Evolutionary conservation across 768 basidiomycete species (phyloP), one percentile per base, ranked within the genome.

Genomic region (Naganishia kalamii): DNA sequence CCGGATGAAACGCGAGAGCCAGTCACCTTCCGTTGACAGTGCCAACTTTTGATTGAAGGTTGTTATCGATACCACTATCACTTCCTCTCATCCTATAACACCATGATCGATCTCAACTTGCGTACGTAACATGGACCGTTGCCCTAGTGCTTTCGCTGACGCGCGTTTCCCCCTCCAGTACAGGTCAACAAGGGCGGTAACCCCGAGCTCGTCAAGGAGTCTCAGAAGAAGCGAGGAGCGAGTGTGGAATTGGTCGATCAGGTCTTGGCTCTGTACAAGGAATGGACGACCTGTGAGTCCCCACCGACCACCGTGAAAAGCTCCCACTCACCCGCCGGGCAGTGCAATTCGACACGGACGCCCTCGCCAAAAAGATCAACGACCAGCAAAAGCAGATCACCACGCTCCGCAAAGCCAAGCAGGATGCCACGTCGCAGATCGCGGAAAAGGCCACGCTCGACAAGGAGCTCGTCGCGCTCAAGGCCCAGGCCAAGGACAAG

Each of bases 371-470:
- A 77, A 84, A 90, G 70, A 85, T 90, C 43, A 98, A 99, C 72
- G 85, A 84, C 15, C 82, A 93, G 12, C 93, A 99, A 81, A 99
- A 98, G 78, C 85, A 97, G 78, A 97, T 99, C 73, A 86, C 86
- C 12, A 82, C 84, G 1, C 96, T 92, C 85, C 96, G 91, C 80
- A 98, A 94, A 86, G 91, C 89, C 17, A 98, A 97, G 78, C 85
- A 97, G 79, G 81, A 86, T 63, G 92, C 93, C 19, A 87, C 90
- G 67, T 92, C 92, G 48, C 84, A 96, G 17, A 85, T 98, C 2
- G 85, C 84, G 1, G 79, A 85, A 74, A 98, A 98, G 81, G 88
- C 86, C 66, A 83, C 82, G n/a, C 80, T 97, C 37, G 94, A 98
- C 77, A 84, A 85, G 8, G 83, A 88, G 72, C 88, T 90, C 4